Conservation (phyloP, 768 basidiomycete genomes). For the Rhodotorula paludigena region DNA sequence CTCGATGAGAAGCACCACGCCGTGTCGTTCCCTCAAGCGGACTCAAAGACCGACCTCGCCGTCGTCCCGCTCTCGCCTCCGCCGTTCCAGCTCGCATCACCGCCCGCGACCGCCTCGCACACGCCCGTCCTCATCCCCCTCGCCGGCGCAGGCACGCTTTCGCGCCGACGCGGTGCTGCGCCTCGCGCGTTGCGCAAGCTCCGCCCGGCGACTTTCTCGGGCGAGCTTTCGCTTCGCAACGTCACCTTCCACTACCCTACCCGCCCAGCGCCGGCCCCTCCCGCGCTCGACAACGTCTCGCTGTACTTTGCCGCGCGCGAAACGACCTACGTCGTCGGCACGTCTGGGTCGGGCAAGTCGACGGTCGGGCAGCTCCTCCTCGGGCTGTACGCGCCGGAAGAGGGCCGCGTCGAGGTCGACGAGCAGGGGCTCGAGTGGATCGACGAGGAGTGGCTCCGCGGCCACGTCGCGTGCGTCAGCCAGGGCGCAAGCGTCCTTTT, state of each 20-base stretch:
- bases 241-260: conserved; percentile 71
- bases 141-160: conserved; percentile 1
- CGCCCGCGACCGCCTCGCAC: conserved; percentile 1
- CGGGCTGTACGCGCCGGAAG: conserved; percentile 63
- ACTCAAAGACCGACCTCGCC: conserved; percentile 14
- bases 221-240: conserved; percentile 62
- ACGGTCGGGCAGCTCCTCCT: conserved; percentile 64
- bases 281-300: conserved; percentile 58
- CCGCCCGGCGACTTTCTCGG: conserved; percentile 59
- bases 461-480: conserved; percentile 67
- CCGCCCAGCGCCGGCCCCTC: conserved; percentile 54
- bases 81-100: conserved; percentile 13
- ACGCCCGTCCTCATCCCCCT: conserved; percentile 34
- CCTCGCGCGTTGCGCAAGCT: conserved; percentile 55
- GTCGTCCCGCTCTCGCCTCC: conserved; percentile 21
- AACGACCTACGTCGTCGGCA: conserved; percentile 73
- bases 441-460: conserved; percentile 63
- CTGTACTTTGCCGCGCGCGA: conserved; percentile 68
- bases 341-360: conserved; percentile 72
- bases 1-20: neutral
- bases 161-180: neutral
- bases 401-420: conserved; percentile 68
- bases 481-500: conserved; percentile 73
- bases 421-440: conserved; percentile 72
- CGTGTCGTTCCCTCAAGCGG: neutral